phyloP scores from a whole-genome alignment of 2,329 filamentous ascomycete species.

The Aureobasidium mangrovei region DNA sequence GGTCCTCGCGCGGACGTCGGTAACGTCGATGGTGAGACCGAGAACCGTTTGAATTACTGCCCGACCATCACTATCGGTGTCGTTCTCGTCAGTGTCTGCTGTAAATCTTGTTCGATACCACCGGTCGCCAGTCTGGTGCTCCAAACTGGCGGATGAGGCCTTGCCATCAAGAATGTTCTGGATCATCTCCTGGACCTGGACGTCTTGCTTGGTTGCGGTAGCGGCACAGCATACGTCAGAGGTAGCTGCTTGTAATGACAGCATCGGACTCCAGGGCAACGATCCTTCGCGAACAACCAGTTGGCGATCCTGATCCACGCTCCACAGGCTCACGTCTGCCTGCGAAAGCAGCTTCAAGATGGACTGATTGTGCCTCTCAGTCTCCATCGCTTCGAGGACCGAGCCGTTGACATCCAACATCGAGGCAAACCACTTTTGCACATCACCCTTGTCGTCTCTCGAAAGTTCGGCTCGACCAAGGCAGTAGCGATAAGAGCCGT shows the following conservation, averaged over 20 bases:
- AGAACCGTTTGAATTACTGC: slow-evolving; percentile 2
- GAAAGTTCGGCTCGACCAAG: background rate
- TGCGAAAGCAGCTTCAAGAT: background rate
- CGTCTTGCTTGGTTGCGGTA: background rate
- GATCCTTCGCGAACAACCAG: background rate
- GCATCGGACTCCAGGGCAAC: background rate
- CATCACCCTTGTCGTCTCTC: background rate
- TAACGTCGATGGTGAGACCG: slow-evolving; percentile 14
- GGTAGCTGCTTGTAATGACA: background rate
- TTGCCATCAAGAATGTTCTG: background rate
- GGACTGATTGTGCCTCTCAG: background rate
- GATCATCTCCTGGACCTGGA: background rate
- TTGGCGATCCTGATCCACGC: background rate
- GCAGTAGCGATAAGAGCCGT: background rate
- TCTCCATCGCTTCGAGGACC: background rate
- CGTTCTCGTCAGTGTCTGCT: background rate
- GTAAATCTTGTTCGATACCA: background rate
- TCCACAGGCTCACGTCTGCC: background rate
- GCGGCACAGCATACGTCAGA: background rate
- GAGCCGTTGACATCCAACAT: background rate
- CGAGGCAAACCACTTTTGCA: background rate
- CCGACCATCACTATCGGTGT: background rate
- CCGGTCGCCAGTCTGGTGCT: background rate
- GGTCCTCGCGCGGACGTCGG: slow-evolving; percentile 7
- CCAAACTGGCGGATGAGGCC: background rate